Evolutionary conservation across 805 yeast genomes (phyloP), one percentile per base, ranked within the genome.

Genomic region (Saturnispora hagleri): DNA sequence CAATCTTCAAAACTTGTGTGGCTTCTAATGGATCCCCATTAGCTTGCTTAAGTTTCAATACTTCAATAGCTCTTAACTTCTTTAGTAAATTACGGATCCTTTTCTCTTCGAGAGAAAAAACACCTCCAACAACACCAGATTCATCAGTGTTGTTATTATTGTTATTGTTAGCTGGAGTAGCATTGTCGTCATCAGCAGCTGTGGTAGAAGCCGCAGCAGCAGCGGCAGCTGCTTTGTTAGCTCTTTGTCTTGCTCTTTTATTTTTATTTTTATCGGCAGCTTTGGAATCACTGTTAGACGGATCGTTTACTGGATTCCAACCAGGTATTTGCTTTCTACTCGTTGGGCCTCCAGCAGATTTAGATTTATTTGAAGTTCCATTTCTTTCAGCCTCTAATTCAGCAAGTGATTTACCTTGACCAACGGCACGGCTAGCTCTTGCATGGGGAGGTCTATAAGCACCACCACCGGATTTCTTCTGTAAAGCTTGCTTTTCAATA

Each of bases 391-490:
- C 69, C 66, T 81, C 86, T 66, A 74, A 75, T 63, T 82, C 83
- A 57, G 80, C 80, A 57, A 81, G 69, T 5, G 86, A 71, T 52
- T 81, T 74, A 40, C 75, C 65, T 12, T 72, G 60, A 47, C 65
- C 66, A 5, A 69, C 65, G 18, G 71, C 66, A 18, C 65, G 63
- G 47, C 67, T 74, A 67, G 96, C 78, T 58, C 70, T 64, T 10
- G 97, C 96, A 68, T 89, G 97, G 2, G 99, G 99, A 24, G 99
- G 99, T 67, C 95, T 81, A 67, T 93, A 93, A 42, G 97, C 98
- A 51, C 57, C 57, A 17, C 55, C 52, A 6, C 55, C 58, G 5
- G 52, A 20, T 22, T 43, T 40, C 20, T 46, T 53, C 28, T 51
- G 51, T 9, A 69, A 61, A 40, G 68, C 68, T 47, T 69, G 69